Evolutionary conservation across 164 flowering plant genomes (phyloP).

Genomic region (Liriodendron chinense): DNA sequence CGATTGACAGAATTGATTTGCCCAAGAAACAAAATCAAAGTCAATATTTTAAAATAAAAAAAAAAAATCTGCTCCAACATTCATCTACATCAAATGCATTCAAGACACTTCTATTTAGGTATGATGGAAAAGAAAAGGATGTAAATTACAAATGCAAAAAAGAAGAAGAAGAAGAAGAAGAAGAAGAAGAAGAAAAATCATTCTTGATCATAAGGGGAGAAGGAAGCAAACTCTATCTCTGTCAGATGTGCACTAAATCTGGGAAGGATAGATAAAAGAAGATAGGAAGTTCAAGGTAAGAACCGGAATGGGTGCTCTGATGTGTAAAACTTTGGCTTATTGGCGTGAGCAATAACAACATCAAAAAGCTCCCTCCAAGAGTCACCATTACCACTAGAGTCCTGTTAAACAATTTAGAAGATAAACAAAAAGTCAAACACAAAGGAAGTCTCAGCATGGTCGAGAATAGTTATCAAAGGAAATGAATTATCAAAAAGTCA

Average conservation of each 20-base stretch:
- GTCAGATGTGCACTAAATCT: not conserved
- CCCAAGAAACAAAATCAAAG: too few relatives aligned
- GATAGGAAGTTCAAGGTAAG: conserved; percentile 11
- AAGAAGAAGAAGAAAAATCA: too few relatives aligned
- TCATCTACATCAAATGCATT: not conserved
- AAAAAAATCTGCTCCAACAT: too few relatives aligned
- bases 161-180: too few relatives aligned
- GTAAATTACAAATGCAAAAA: not conserved
- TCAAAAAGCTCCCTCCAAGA: conserved; percentile 98
- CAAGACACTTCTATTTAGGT: not conserved
- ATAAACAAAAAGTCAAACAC: not conserved
- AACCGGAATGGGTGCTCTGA: conserved; percentile 98
- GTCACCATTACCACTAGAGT: conserved; percentile 46
- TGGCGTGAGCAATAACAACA: conserved; percentile 95
- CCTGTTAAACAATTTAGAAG: conserved; percentile 43
- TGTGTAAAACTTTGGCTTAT: conserved; percentile 90
- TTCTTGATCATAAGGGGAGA: not conserved
- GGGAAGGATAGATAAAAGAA: not conserved
- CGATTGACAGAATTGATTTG: too few relatives aligned
- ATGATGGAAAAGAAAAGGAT: not conserved
- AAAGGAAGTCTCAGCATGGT: too few relatives aligned
- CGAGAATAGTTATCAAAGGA: too few relatives aligned
- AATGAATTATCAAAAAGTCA: too few relatives aligned
- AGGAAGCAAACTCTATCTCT: not conserved
- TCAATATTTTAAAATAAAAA: not conserved